phyloP scores from a whole-genome alignment of 23 red algal species.

The Agarophyton chilense region DNA sequence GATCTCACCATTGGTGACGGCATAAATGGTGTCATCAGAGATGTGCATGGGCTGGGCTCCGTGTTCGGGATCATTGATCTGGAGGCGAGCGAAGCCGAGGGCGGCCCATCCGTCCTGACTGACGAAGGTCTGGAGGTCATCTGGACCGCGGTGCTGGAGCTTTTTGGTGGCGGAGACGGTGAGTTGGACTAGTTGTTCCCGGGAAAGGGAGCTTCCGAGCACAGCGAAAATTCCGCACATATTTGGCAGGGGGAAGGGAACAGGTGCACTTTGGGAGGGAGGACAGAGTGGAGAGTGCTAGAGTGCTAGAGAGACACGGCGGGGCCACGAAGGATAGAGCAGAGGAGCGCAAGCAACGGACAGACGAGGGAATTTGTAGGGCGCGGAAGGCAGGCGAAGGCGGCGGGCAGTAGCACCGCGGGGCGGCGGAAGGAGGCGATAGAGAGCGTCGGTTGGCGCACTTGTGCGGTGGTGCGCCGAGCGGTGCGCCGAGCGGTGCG shows the following conservation, averaged over 20 bases:
- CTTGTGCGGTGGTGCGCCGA: background rate
- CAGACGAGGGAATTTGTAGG: background rate
- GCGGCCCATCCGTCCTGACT: slow-evolving; percentile 79
- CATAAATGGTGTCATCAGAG: slow-evolving; percentile 34
- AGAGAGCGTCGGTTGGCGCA: background rate
- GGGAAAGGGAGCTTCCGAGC: slow-evolving; percentile 55
- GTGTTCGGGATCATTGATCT: slow-evolving; percentile 89
- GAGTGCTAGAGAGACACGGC: background rate
- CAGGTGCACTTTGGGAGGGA: background rate
- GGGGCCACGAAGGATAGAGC: background rate
- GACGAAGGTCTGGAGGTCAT: slow-evolving; percentile 73
- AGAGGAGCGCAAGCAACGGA: no score
- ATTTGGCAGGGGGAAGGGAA: background rate
- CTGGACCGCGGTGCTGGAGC: slow-evolving; percentile 92
- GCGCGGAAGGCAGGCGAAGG: background rate
- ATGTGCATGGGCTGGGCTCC: slow-evolving; percentile 93
- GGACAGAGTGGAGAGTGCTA: background rate
- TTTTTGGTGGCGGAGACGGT: slow-evolving; percentile 53
- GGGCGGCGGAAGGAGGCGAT: background rate
- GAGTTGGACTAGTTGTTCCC: slow-evolving; percentile 41
- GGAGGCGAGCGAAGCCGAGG: slow-evolving; percentile 92
- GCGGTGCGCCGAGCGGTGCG: background rate
- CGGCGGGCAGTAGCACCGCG: background rate
- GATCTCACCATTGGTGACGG: slow-evolving; percentile 96
- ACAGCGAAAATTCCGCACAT: slow-evolving; percentile 98